Evolutionary conservation across 176 grass and related monocot genomes (phyloP).

Genomic region (Chrysopogon serrulatus): DNA sequence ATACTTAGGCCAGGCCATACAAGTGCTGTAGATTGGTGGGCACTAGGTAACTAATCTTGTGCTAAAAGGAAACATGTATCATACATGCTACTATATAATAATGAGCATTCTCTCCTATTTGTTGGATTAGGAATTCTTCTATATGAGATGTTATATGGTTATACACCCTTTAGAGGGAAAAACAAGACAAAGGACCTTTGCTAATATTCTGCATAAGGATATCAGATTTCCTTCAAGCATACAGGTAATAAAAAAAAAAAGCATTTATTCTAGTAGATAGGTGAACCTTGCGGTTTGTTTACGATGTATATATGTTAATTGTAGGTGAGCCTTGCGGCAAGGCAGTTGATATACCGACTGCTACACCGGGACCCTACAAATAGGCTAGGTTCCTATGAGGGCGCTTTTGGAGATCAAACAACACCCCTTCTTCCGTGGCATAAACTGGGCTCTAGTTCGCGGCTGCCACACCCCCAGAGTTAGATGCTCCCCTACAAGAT

Average conservation of each 20-base stretch:
- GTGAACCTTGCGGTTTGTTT: background rate
- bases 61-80: background rate
- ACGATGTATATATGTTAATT: background rate
- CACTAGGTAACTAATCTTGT: constrained; percentile 47
- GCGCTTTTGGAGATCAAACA: constrained; percentile 75
- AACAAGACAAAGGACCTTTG: constrained; percentile 89
- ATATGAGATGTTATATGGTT: constrained; percentile 96
- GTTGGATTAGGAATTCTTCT: constrained; percentile 65
- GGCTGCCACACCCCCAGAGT: background rate
- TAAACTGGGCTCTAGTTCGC: constrained; percentile 88
- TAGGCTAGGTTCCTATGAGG: constrained; percentile 66
- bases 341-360: constrained; percentile 72
- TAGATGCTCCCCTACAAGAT: background rate
- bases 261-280: background rate
- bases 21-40: constrained; percentile 98
- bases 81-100: background rate
- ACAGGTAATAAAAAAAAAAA: constrained; percentile 19
- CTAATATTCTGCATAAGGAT: constrained; percentile 91
- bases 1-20: constrained; percentile 84
- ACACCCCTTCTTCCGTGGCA: constrained; percentile 72
- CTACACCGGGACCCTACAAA: constrained; percentile 76
- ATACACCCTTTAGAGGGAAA: constrained; percentile 96
- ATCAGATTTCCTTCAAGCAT: constrained; percentile 78
- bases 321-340: constrained; percentile 67
- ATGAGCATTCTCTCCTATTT: background rate